These are phyloP conservation scores for Sarocladium strictum DNA, from an alignment of 2,329 filamentous ascomycete species.

Conservation along the genomic window DNA sequence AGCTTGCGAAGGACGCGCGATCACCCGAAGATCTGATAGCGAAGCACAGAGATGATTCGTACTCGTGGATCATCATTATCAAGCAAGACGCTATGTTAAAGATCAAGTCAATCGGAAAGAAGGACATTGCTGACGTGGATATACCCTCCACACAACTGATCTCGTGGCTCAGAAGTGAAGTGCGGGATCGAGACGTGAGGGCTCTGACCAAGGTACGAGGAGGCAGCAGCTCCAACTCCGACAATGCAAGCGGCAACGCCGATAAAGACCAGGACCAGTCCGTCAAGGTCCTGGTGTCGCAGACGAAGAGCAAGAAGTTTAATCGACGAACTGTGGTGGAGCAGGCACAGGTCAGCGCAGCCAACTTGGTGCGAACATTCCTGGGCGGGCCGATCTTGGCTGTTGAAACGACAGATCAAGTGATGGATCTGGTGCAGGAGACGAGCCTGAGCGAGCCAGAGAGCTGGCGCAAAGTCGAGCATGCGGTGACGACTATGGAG, in stretches of 20 bases:
- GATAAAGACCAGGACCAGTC: conserved; percentile 53
- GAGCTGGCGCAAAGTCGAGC: conserved; percentile 76
- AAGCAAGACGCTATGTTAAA: conserved; percentile 74
- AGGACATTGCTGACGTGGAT: conserved; percentile 70
- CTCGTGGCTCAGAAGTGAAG: conserved; percentile 73
- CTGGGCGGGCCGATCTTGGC: conserved; percentile 76
- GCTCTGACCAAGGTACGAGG: conserved; percentile 41
- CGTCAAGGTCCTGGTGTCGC: conserved; percentile 77
- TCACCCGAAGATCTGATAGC: conserved; percentile 75
- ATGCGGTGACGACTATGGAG: conserved; percentile 69
- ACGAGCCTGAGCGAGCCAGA: conserved; percentile 76
- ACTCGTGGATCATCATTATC: conserved; percentile 84
- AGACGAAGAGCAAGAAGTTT: conserved; percentile 83
- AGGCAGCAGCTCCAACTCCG: conserved; percentile 15
- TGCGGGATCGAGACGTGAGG: conserved; percentile 69
- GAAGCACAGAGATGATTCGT: conserved; percentile 68
- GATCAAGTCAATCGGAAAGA: conserved; percentile 70
- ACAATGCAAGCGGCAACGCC: conserved; percentile 22
- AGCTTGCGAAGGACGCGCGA: conserved; percentile 74
- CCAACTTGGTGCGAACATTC: conserved; percentile 63
- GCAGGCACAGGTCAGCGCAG: conserved; percentile 56
- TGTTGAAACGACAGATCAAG: conserved; percentile 79
- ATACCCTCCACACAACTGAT: conserved; percentile 67
- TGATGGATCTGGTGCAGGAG: conserved; percentile 68
- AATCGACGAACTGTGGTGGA: conserved; percentile 84